Evolutionary conservation across 108 stramenopile species (phyloP), one percentile per base, ranked within the genome.

Genomic region (Pseudonitzschia delicatissima): DNA sequence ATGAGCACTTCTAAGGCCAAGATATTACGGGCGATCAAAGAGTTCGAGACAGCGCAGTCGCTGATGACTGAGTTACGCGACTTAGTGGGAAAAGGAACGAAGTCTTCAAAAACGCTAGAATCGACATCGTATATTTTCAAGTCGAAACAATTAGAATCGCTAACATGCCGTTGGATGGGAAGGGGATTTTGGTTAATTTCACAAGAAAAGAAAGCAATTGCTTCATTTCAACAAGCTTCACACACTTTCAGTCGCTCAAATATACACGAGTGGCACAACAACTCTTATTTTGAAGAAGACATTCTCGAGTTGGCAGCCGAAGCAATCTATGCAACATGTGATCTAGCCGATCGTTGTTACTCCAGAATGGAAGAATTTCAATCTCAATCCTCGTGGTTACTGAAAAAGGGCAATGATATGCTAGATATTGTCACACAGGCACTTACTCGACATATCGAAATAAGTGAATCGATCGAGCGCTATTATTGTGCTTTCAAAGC

Each of bases 91-190:
- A 39, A 37, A n/a, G 13, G 4, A n/a, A 3, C n/a, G 4, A 21
- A 33, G 26, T 61, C 37, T 5, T 21, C 47, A 48, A 48, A 23
- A 23, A 23, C 21, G 7, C 20, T 23, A 2, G 57, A 74, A 71
- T 58, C 50, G 9, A 28, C 39, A 2, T 36, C 48, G 27, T 63
- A 71, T 0, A 55, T 67, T 15, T 28, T 75, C 29, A 55, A 70
- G 18, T 69, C 70, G 11, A 57, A 48, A 34, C 64, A 74, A 39
- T 66, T 79, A 18, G 64, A 79, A 35, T 65, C 64, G 20, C 60
- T 79, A 44, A 69, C 74, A 3, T 61, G 57, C 57, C 64, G 74
- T 17, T 79, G 74, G 74, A 37, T 62, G 20, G 73, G 78, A 18
- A 49, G 39, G 1, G 57, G 51, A 29, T 31, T 57, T 25, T 75